phyloP scores from a whole-genome alignment of 129 eudicot genomes.

The Lactuca sativa region DNA sequence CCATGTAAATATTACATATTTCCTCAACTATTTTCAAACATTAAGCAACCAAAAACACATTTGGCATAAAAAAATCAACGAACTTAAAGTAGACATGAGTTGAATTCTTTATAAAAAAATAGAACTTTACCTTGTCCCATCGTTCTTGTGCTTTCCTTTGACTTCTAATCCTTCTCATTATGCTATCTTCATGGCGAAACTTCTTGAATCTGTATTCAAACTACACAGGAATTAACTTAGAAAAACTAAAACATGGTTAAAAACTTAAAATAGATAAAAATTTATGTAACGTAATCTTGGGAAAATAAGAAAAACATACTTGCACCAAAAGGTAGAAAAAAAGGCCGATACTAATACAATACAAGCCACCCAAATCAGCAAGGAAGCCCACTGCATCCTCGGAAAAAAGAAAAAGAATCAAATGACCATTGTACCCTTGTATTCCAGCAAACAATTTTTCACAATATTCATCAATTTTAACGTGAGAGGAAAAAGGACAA shows the following conservation, averaged over 20 bases:
- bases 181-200: slow-evolving; percentile 71
- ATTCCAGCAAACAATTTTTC: too few species aligned
- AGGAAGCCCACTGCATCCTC: slow-evolving; percentile 85
- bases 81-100: background rate
- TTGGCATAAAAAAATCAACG: background rate
- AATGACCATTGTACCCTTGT: too few species aligned
- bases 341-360: slow-evolving; percentile 71
- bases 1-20: slow-evolving; percentile 75
- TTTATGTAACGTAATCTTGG: background rate
- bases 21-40: slow-evolving; percentile 59
- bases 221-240: slow-evolving; percentile 38
- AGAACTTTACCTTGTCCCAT: slow-evolving; percentile 67
- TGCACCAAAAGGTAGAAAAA: slow-evolving; percentile 84
- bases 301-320: slow-evolving; percentile 43
- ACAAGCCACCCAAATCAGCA: slow-evolving; percentile 94
- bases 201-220: slow-evolving; percentile 82
- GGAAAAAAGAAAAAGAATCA: slow-evolving; percentile 27
- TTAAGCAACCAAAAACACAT: slow-evolving; percentile 14
- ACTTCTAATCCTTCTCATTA: slow-evolving; percentile 65
- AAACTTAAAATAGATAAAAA: background rate
- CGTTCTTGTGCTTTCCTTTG: slow-evolving; percentile 74
- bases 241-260: background rate
- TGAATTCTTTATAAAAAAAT: background rate
- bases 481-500: too few species aligned
- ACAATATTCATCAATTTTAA: too few species aligned